Evolutionary conservation across 169 alveolate genomes (phyloP).

Genomic region (Plasmodium knowlesi): DNA sequence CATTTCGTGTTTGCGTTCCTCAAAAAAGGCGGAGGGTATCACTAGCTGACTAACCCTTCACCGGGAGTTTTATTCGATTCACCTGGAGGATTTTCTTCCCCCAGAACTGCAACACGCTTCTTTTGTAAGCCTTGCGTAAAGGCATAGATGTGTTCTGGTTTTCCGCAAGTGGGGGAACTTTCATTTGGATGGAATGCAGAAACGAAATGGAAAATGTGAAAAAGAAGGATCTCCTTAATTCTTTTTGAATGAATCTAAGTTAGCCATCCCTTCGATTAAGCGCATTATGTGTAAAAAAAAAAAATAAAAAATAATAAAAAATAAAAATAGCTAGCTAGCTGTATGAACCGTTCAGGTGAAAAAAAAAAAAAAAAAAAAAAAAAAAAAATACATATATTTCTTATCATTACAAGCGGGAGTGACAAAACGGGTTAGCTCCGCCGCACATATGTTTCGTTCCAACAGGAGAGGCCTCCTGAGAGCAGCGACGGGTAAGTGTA

Average conservation of each 20-base stretch:
- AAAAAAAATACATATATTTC: background rate
- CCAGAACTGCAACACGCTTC: background rate
- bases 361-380: too few relatives aligned
- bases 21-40: background rate
- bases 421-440: background rate
- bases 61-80: background rate
- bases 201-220: background rate
- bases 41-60: background rate
- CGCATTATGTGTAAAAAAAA: background rate
- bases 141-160: background rate
- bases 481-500: background rate
- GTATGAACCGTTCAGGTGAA: background rate
- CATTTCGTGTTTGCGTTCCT: background rate
- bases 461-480: background rate
- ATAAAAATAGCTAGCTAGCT: background rate
- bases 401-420: background rate
- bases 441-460: background rate
- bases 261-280: background rate
- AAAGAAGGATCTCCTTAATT: background rate
- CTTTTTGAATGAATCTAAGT: background rate
- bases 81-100: background rate
- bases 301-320: background rate
- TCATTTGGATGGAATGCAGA: background rate
- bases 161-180: background rate
- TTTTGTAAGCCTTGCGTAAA: background rate